A percentile compares a stretch with the other conserved stretches of the same genome.
Conservation (phyloP, 495 filamentous ascomycete species). For the Schizothecium vesticola region DNA sequence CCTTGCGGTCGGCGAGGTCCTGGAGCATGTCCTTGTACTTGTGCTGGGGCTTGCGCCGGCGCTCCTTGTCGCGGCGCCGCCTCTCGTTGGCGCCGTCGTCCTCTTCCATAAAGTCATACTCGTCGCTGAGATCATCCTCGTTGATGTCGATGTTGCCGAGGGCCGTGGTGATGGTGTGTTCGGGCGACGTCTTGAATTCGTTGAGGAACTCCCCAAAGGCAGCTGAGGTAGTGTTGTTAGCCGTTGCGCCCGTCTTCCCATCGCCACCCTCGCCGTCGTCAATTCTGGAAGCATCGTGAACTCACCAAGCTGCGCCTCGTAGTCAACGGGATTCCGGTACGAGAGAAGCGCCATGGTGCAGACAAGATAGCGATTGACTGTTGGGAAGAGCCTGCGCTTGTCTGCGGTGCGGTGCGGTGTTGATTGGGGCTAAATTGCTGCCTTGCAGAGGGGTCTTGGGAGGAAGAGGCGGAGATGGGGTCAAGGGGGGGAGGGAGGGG, state of each 20-base stretch:
- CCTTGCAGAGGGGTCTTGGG: not conserved
- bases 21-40: slow-evolving; percentile 93
- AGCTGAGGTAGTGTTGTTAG: slow-evolving; percentile 36
- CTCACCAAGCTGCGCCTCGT: slow-evolving; percentile 74
- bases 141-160: slow-evolving; percentile 81
- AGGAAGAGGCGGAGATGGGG: not conserved
- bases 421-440: slow-evolving; percentile 1
- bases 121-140: slow-evolving; percentile 82
- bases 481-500: slow-evolving; percentile 11
- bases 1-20: slow-evolving; percentile 73
- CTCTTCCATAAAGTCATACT: slow-evolving; percentile 94
- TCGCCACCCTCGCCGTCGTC: not conserved
- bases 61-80: slow-evolving; percentile 39
- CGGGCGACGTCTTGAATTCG: slow-evolving; percentile 78
- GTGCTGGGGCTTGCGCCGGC: slow-evolving; percentile 53
- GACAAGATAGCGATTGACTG: slow-evolving; percentile 11
- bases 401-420: slow-evolving; percentile 1
- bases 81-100: slow-evolving; percentile 54
- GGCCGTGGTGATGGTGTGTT: slow-evolving; percentile 67
- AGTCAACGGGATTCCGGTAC: slow-evolving; percentile 71
- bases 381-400: not conserved
- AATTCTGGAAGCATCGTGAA: slow-evolving; percentile 2
- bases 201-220: slow-evolving; percentile 85
- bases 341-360: slow-evolving; percentile 71
- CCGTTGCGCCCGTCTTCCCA: not conserved